These are phyloP conservation scores for Colletotrichum coccodes DNA, from an alignment of 2,329 filamentous ascomycete species.

Conservation along the genomic window DNA sequence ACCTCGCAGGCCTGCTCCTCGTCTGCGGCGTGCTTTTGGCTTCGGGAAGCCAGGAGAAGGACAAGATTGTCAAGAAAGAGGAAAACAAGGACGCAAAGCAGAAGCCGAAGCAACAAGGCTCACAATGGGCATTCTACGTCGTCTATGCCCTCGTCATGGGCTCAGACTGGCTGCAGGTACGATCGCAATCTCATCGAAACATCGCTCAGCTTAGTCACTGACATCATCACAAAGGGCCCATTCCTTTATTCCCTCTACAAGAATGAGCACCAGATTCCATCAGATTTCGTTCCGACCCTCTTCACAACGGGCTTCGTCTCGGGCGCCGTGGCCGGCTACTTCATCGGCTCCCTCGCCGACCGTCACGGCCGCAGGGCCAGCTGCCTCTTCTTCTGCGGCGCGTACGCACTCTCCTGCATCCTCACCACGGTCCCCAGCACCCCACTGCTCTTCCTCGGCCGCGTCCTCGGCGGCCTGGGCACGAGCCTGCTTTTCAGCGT, in stretches of 20 bases:
- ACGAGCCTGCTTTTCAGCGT: constrained; percentile 67
- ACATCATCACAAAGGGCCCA: constrained; percentile 39
- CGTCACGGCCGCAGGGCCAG: constrained; percentile 60
- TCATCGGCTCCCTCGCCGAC: constrained; percentile 60
- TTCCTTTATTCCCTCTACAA: constrained; percentile 49
- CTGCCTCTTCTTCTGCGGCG: constrained; percentile 64
- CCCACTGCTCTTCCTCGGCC: constrained; percentile 59
- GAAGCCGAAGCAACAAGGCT: constrained; percentile 21
- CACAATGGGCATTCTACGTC: constrained; percentile 46
- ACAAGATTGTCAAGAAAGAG: not conserved
- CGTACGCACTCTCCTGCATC: constrained; percentile 63
- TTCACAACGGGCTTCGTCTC: constrained; percentile 57
- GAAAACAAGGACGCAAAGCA: not conserved
- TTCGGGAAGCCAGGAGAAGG: constrained; percentile 21
- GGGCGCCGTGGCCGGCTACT: constrained; percentile 53
- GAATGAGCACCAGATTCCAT: constrained; percentile 42
- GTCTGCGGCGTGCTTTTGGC: constrained; percentile 41
- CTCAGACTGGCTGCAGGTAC: constrained; percentile 62
- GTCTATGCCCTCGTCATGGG: constrained; percentile 61
- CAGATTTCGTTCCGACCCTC: constrained; percentile 46
- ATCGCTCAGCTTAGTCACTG: not conserved
- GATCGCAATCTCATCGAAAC: not conserved
- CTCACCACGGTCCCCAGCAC: constrained; percentile 43
- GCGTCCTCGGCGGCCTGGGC: constrained; percentile 63
- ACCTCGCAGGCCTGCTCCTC: constrained; percentile 44